phyloP scores from a whole-genome alignment of 805 yeast genomes.

The Kodamaea leandrae region DNA sequence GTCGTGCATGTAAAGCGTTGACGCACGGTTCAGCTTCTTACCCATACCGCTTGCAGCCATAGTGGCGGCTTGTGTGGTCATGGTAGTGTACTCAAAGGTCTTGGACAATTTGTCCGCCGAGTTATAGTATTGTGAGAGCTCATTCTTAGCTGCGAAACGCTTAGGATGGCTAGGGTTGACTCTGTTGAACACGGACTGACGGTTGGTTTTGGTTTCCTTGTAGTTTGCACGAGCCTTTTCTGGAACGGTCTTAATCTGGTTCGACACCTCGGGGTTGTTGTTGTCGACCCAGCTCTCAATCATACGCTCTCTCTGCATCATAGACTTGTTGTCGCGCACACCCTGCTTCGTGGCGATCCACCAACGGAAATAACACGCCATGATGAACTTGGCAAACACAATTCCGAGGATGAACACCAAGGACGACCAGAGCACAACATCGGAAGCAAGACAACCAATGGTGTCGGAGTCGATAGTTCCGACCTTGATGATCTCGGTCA shows the following conservation, averaged over 20 bases:
- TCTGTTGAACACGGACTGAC: slow-evolving; percentile 43
- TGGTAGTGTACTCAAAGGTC: slow-evolving; percentile 52
- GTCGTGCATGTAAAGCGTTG: slow-evolving; percentile 30
- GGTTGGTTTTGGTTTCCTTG: slow-evolving; percentile 31
- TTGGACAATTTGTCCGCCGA: slow-evolving; percentile 33
- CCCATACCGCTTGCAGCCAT: slow-evolving; percentile 18
- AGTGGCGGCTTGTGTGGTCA: slow-evolving; percentile 60
- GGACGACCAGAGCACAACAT: slow-evolving; percentile 76
- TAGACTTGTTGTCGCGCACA: slow-evolving; percentile 60
- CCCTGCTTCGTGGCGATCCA: slow-evolving; percentile 70
- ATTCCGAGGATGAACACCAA: slow-evolving; percentile 81
- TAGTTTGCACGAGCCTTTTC: slow-evolving; percentile 52
- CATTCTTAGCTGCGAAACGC: slow-evolving; percentile 32
- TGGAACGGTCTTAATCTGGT: slow-evolving; percentile 50
- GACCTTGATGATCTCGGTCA: slow-evolving; percentile 81
- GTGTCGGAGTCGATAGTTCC: slow-evolving; percentile 88
- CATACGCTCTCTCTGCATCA: slow-evolving; percentile 61
- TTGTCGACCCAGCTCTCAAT: slow-evolving; percentile 87
- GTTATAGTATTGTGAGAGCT: slow-evolving; percentile 36
- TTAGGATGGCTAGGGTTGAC: slow-evolving; percentile 27
- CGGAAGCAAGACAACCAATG: slow-evolving; percentile 91
- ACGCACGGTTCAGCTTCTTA: slow-evolving; percentile 20
- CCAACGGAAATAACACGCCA: slow-evolving; percentile 93
- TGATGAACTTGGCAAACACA: slow-evolving; percentile 69
- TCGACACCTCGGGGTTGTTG: slow-evolving; percentile 37